Evolutionary conservation across 345 rosid genomes (phyloP).

Genomic region (Gossypium bickii): DNA sequence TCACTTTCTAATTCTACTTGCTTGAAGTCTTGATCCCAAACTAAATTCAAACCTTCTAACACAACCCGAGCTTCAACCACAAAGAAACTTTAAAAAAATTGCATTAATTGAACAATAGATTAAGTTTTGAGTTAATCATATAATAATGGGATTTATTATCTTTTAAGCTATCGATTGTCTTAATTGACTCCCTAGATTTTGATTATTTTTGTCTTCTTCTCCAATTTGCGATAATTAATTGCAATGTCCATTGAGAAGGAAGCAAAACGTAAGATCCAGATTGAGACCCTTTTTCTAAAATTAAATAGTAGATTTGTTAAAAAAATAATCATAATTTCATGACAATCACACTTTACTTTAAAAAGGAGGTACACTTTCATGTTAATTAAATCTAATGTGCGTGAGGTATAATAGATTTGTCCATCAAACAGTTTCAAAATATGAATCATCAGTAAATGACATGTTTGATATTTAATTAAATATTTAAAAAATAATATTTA

Average conservation of each 20-base stretch:
- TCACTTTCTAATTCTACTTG: no score
- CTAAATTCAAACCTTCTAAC: no score
- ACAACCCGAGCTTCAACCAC: no score
- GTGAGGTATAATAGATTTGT: no score
- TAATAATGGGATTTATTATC: background rate
- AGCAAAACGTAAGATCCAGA: background rate
- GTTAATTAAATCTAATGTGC: background rate
- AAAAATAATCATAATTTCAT: background rate
- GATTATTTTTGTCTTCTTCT: background rate
- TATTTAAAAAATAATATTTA: no score
- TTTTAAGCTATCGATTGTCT: background rate
- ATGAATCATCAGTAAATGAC: no score
- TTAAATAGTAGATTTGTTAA: background rate
- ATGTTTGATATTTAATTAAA: no score
- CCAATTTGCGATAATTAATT: background rate
- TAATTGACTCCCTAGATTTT: background rate
- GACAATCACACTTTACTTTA: background rate
- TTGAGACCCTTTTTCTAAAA: no score
- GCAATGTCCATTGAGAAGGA: background rate
- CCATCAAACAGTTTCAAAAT: no score
- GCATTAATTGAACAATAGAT: background rate
- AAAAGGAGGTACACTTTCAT: background rate
- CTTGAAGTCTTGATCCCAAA: no score
- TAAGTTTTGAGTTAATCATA: background rate
- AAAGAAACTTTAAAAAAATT: background rate